These are phyloP conservation scores for Sarcomyxa edulis DNA, from an alignment of 768 basidiomycete species.

Conservation along the genomic window DNA sequence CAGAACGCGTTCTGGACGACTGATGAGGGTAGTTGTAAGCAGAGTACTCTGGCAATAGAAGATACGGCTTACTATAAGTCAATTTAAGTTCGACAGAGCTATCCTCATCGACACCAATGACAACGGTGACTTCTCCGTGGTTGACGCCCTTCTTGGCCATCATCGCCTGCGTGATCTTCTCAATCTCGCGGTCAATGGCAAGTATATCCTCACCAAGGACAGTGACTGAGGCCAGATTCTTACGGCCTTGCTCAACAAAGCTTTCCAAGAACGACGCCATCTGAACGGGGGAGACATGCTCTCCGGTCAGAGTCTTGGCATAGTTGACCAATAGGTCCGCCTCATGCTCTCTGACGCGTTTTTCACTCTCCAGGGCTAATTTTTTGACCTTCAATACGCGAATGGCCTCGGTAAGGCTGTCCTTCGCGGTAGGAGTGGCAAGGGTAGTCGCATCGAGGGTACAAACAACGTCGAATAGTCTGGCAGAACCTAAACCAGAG, in stretches of 20 bases:
- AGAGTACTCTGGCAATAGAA: neutral
- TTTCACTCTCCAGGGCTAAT: slow-evolving; percentile 29
- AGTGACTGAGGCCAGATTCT: slow-evolving; percentile 26
- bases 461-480: slow-evolving; percentile 54
- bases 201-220: slow-evolving; percentile 36
- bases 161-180: slow-evolving; percentile 24
- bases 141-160: slow-evolving; percentile 28
- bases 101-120: slow-evolving; percentile 34
- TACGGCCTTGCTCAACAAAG: slow-evolving; percentile 32
- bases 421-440: slow-evolving; percentile 12
- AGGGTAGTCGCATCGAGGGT: slow-evolving; percentile 21
- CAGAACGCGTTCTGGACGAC: slow-evolving; percentile 49
- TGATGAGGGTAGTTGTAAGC: slow-evolving; percentile 12
- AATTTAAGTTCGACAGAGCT: slow-evolving; percentile 37
- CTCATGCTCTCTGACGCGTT: slow-evolving; percentile 33
- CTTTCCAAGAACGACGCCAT: slow-evolving; percentile 36
- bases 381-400: slow-evolving; percentile 32
- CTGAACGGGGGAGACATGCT: slow-evolving; percentile 30
- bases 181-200: slow-evolving; percentile 32
- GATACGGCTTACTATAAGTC: slow-evolving; percentile 41
- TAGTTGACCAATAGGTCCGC: slow-evolving; percentile 37
- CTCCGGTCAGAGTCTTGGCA: slow-evolving; percentile 36
- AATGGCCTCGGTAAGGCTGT: slow-evolving; percentile 25
- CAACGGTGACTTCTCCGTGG: slow-evolving; percentile 32
- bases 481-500: slow-evolving; percentile 40